Percentiles rank a stretch among this genome's conserved stretches.
Evolutionary conservation across 768 basidiomycete genomes (phyloP).

Genomic region (Arthromyces matolae): DNA sequence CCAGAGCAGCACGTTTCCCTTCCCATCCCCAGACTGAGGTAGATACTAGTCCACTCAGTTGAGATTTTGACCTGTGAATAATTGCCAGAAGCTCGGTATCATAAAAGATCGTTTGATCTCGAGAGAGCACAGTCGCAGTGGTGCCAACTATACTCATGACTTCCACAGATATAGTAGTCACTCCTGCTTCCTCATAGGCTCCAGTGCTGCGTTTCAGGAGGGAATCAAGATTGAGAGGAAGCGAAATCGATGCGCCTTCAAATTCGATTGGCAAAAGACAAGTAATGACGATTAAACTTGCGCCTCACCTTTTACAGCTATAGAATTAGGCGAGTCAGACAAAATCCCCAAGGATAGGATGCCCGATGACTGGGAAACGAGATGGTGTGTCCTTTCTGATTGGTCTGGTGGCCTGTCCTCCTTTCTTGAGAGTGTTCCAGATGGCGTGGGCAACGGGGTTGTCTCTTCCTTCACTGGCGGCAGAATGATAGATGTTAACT

Average conservation of each 20-base stretch:
- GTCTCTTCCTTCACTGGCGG: slow-evolving; percentile 68
- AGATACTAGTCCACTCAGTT: slow-evolving; percentile 57
- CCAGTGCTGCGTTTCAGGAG: slow-evolving; percentile 32
- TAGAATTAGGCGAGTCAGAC: neutral
- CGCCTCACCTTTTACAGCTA: too few relatives aligned
- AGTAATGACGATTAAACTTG: slow-evolving; percentile 2
- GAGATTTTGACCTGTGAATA: slow-evolving; percentile 66
- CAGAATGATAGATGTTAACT: slow-evolving; percentile 56
- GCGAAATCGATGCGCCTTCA: slow-evolving; percentile 41
- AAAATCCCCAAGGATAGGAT: slow-evolving; percentile 3
- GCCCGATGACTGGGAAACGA: neutral
- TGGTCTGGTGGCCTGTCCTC: neutral
- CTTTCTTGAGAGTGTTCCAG: slow-evolving; percentile 45
- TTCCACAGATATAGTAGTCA: slow-evolving; percentile 69
- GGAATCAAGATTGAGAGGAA: slow-evolving; percentile 43
- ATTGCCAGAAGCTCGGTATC: slow-evolving; percentile 69
- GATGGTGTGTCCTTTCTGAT: neutral
- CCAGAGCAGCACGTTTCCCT: slow-evolving; percentile 50
- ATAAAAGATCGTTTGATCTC: slow-evolving; percentile 57
- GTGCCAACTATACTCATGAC: slow-evolving; percentile 56
- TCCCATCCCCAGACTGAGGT: slow-evolving; percentile 78
- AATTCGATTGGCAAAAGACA: neutral
- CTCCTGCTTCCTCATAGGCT: slow-evolving; percentile 24
- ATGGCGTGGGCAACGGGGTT: slow-evolving; percentile 55
- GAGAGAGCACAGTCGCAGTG: slow-evolving; percentile 42